These are phyloP conservation scores for Sisymbrium altissimum DNA, from an alignment of 345 rosid genomes.

Conservation along the genomic window DNA sequence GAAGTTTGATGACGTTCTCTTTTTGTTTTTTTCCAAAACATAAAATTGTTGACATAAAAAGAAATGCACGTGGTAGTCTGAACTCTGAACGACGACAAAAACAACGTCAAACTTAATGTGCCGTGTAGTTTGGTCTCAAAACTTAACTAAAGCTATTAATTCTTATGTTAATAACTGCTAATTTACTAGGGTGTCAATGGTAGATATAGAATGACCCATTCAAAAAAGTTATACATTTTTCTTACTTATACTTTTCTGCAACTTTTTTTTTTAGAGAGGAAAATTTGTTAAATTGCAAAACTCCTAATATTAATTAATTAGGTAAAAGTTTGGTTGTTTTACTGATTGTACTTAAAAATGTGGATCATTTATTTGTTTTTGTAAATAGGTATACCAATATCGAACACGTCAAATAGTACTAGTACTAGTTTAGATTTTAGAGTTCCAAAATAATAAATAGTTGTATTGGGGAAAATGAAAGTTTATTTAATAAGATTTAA, in stretches of 20 bases:
- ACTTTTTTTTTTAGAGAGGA: neutral
- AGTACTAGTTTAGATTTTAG: no score
- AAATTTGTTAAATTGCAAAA: neutral
- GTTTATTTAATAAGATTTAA: no score
- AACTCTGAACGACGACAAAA: slow-evolving; percentile 1
- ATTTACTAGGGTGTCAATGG: neutral
- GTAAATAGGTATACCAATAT: no score
- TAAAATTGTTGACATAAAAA: neutral
- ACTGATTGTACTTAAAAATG: no score
- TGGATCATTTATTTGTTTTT: no score
- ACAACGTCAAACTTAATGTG: neutral
- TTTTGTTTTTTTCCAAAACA: neutral
- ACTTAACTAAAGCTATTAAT: no score
- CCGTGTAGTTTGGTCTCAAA: no score
- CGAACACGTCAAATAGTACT: no score
- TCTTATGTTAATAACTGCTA: no score
- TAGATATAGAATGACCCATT: neutral
- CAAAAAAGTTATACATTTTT: neutral
- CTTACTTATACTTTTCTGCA: neutral
- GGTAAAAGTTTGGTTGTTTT: no score
- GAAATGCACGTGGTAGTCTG: slow-evolving; percentile 1
- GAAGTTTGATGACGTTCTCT: slow-evolving; percentile 9
- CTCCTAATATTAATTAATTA: neutral
- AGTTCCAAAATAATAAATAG: no score
- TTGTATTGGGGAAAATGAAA: no score